Percentiles rank a stretch among this genome's conserved stretches.
phyloP scores from a whole-genome alignment of 176 grass and related monocot genomes.

The Oryza coarctata region DNA sequence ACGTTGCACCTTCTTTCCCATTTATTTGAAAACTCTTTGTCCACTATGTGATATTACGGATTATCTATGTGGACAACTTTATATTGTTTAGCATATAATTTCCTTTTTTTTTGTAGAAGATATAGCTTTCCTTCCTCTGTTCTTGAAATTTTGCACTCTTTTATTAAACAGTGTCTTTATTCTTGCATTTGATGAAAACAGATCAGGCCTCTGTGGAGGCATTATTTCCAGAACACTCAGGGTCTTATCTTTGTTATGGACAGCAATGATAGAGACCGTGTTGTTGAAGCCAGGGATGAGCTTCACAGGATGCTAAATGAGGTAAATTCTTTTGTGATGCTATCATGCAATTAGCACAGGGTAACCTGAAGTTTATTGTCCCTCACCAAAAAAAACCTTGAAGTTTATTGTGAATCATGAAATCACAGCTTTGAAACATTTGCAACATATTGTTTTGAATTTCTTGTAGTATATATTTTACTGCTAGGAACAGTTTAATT shows the following conservation, averaged over 20 bases:
- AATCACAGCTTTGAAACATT: background rate
- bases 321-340: conserved; percentile 15
- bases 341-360: background rate
- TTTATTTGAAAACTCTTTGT: background rate
- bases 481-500: background rate
- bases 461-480: background rate
- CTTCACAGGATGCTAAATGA: conserved; percentile 73
- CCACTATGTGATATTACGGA: background rate
- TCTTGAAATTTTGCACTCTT: background rate
- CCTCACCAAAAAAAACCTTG: too few relatives aligned
- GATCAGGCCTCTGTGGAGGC: conserved; percentile 74
- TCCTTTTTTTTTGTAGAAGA: background rate
- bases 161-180: background rate
- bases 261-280: conserved; percentile 73
- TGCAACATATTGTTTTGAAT: background rate
- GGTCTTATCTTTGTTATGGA: conserved; percentile 74
- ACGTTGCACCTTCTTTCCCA: background rate
- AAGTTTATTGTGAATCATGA: background rate
- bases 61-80: background rate
- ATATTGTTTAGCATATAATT: background rate
- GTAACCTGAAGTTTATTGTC: background rate
- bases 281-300: conserved; percentile 74
- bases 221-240: conserved; percentile 77
- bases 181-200: conserved; percentile 18
- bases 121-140: background rate